Base-by-base conservation (phyloP, 2,329 filamentous ascomycete genomes). In the Sporothrix phasma region DNA sequence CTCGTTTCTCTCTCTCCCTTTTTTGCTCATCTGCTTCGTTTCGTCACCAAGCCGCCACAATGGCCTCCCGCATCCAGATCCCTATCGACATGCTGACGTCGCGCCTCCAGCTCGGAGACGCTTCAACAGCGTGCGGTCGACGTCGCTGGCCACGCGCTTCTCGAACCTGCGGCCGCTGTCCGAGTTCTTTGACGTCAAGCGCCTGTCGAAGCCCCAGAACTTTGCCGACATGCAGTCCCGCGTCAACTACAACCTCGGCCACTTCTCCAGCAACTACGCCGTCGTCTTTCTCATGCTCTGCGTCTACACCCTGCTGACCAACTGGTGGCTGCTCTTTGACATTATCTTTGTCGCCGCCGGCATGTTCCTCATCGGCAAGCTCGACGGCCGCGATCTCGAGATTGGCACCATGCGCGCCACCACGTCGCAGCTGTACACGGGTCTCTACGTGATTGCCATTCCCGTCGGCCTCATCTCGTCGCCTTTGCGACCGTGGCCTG, bases 181-280 rank as follows among this genome's bases (percentile, higher is more conserved):
- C 75, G 94, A 99, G 78, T 99, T 99, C 79, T 83, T 97, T 76
- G 92, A 97, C 77, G 77, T 97, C 79, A 97, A 97, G 85, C 91
- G 92, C 70, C 72, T 99, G 64, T 96, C 91, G 69, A 99, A 97
- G 80, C 94, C 94, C 31, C 85, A 84, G 73, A 95, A 95, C 80
- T 97, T 97, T 62, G 70, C 56, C 69, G 92, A 97, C 76, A 86
- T 91, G 68, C 93, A 97, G 78, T 92, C 88, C 71, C 87, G 93
- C 69, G 87, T 96, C 79, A 96, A 95, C 82, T 97, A 97, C 87
- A 99, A 99, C 78, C 80, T 99, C 69, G 86, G 89, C 75, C 89
- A 97, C 81, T 99, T 96, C 82, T 95, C 92, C 67, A 97, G 91
- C 88, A 99, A 99, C 81, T 99, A 99, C 84, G 88, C 89, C 70